A percentile compares a stretch with the other conserved stretches of the same genome.
These are phyloP conservation scores for Stereocaulon alpinum DNA, from an alignment of 495 filamentous ascomycete genomes.

Conservation along the genomic window DNA sequence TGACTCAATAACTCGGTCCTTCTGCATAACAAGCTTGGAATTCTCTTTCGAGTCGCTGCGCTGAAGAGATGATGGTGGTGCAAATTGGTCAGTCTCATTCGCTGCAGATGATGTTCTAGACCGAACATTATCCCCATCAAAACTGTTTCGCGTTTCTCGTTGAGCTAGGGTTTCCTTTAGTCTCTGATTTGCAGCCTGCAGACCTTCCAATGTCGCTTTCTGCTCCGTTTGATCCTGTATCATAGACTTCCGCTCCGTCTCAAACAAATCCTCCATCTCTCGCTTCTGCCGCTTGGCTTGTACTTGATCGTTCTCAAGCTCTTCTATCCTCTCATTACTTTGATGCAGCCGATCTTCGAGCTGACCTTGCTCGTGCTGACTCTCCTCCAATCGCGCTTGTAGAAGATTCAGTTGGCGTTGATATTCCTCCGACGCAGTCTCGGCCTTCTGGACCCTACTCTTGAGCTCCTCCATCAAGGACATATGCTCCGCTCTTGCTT, in stretches of 20 bases:
- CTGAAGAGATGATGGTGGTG: constrained; percentile 72
- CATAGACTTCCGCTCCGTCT: constrained; percentile 77
- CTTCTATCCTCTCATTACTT: constrained; percentile 67
- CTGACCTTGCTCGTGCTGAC: constrained; percentile 68
- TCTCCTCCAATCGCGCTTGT: constrained; percentile 78
- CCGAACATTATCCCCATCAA: constrained; percentile 53
- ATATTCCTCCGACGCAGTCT: constrained; percentile 66
- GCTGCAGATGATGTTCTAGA: constrained; percentile 38
- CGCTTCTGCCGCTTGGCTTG: constrained; percentile 69
- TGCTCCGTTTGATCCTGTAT: constrained; percentile 87
- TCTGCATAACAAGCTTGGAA: constrained; percentile 79
- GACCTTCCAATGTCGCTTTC: constrained; percentile 69
- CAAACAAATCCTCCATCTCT: constrained; percentile 83
- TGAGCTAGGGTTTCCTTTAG: constrained; percentile 79
- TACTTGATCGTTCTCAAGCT: constrained; percentile 66
- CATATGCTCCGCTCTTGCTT: constrained; percentile 58
- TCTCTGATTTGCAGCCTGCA: constrained; percentile 78
- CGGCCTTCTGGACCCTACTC: constrained; percentile 67
- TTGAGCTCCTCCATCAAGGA: constrained; percentile 78
- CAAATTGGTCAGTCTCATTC: constrained; percentile 62
- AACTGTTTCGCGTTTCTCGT: constrained; percentile 47
- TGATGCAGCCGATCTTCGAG: constrained; percentile 80
- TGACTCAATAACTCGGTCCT: constrained; percentile 91
- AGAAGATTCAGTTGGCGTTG: constrained; percentile 75
- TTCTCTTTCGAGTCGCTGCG: constrained; percentile 75